Evolutionary conservation across 1,284 basidiomycete genomes (phyloP), one percentile per base, ranked within the genome.

Genomic region (Thecaphora frezii): DNA sequence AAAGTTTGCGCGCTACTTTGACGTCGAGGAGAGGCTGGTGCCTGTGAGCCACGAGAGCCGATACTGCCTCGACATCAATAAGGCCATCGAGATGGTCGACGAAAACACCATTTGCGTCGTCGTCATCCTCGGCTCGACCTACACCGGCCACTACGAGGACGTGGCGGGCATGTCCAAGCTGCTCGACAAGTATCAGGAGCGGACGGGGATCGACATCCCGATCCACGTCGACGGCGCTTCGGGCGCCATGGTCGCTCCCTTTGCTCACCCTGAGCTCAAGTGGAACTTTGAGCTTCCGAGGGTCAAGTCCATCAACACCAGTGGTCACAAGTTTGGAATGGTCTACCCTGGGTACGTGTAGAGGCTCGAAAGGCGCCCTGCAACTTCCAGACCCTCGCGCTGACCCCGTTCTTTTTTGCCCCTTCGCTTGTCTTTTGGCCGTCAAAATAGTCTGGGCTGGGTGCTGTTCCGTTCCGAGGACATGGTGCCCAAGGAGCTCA

Each of bases 121-220:
- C 5, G 74, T 91, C 44, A 91, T 91, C 69, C 66, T 82, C 26
- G 83, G 83, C 13, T 82, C 81, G 52, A 96, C 93, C 16, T 94
- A 94, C 81, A 96, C 93, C 2, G 93, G 93, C 13, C 89, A 89
- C 69, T 96, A 93, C 75, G 93, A 97, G 75, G 87, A 89, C 22
- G 93, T 97, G 42, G 86, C 90, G 76, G 89, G 88, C 73, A 89
- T 97, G 87, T 82, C 87, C 2, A 86, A 88, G 50, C 83, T 90
- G 21, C 84, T 97, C 46, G 93, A 97, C 79, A 87, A 88, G 66
- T 93, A 90, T 75, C 87, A 97, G 81, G 81, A 78, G n/a, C 83
- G 85, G 72, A 93, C 90, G 0, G 93, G 93, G 42, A 61, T 71
- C 51, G 71, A 71, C 38, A 56, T 81, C 12, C 80, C 80, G 1